A percentile compares a stretch with the other conserved stretches of the same genome.
These are phyloP conservation scores for Penicillium tannophilum DNA, from an alignment of 495 filamentous ascomycete species.

Conservation along the genomic window DNA sequence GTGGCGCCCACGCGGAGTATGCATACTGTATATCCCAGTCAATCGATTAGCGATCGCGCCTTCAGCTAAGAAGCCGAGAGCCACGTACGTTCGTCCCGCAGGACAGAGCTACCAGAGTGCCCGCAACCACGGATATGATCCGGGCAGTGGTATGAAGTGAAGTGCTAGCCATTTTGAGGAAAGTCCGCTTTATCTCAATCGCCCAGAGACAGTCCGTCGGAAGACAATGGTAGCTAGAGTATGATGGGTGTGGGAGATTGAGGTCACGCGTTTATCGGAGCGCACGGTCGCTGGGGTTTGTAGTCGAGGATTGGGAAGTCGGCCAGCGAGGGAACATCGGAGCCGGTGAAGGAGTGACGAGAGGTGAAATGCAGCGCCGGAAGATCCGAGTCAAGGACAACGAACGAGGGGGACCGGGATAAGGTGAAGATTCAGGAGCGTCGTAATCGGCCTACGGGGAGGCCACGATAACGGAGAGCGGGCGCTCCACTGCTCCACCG, in stretches of 20 bases:
- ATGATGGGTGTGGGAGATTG: conserved; percentile 4
- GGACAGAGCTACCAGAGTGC: conserved; percentile 81
- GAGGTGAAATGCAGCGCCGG: not conserved
- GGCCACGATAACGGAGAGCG: conserved; percentile 21
- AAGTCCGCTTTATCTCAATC: not conserved
- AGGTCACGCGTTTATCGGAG: conserved; percentile 7
- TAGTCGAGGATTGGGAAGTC: not conserved
- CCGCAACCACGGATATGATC: conserved; percentile 79
- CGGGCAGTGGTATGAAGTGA: conserved; percentile 42
- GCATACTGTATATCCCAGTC: conserved; percentile 68
- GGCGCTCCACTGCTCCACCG: conserved; percentile 19
- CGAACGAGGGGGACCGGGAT: conserved; percentile 5
- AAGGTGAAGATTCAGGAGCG: conserved; percentile 18
- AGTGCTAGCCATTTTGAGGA: conserved; percentile 25
- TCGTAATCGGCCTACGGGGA: conserved; percentile 29
- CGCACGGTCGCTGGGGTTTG: not conserved
- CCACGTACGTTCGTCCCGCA: conserved; percentile 86
- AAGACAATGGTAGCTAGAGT: not conserved
- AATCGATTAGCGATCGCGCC: conserved; percentile 12
- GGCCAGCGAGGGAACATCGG: conserved; percentile 18
- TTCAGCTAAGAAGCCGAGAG: conserved; percentile 2
- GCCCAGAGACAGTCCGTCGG: not conserved
- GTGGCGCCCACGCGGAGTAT: conserved; percentile 96
- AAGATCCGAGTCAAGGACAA: conserved; percentile 2
- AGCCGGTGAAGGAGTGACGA: conserved; percentile 17